These are phyloP conservation scores for Suillus alpinus DNA, from an alignment of 768 basidiomycete genomes.

Conservation along the genomic window DNA sequence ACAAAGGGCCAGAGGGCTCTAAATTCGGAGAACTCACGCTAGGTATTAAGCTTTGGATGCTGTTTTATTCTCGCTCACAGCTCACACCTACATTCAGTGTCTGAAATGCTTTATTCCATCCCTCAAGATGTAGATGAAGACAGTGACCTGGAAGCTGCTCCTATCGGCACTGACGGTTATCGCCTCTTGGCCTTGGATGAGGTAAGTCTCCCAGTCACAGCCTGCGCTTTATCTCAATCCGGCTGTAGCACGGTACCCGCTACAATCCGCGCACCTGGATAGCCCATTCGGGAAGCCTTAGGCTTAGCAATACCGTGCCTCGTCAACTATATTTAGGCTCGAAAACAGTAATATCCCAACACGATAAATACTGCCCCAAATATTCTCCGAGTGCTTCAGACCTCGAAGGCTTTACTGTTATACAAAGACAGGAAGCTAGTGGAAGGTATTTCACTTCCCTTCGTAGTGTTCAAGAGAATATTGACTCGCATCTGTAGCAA, in stretches of 20 bases:
- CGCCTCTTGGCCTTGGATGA: conserved; percentile 49
- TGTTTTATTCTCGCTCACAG: neutral
- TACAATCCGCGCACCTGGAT: conserved; percentile 15
- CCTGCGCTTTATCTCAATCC: conserved; percentile 14
- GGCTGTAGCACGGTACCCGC: conserved; percentile 31
- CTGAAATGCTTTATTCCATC: conserved; percentile 26
- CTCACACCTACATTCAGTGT: conserved; percentile 20
- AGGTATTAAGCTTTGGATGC: conserved; percentile 27
- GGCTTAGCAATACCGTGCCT: no score
- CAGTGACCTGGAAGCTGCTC: conserved; percentile 55
- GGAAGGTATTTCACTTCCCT: conserved; percentile 22
- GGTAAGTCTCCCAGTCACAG: conserved; percentile 34
- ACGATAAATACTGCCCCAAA: no score
- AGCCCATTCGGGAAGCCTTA: no score
- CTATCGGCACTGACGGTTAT: conserved; percentile 54
- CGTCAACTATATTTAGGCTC: no score
- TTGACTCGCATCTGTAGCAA: conserved; percentile 7
- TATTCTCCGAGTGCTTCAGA: no score
- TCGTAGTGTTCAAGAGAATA: neutral
- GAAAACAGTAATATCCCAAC: no score
- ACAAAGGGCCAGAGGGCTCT: conserved; percentile 60
- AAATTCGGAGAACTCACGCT: conserved; percentile 51
- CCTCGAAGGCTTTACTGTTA: no score
- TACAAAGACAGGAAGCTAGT: conserved; percentile 14
- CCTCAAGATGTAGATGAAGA: conserved; percentile 29